Percentiles rank a stretch among this genome's conserved stretches.
These are phyloP conservation scores for Sporothrix mexicana DNA, from an alignment of 2,329 filamentous ascomycete species.

Conservation along the genomic window DNA sequence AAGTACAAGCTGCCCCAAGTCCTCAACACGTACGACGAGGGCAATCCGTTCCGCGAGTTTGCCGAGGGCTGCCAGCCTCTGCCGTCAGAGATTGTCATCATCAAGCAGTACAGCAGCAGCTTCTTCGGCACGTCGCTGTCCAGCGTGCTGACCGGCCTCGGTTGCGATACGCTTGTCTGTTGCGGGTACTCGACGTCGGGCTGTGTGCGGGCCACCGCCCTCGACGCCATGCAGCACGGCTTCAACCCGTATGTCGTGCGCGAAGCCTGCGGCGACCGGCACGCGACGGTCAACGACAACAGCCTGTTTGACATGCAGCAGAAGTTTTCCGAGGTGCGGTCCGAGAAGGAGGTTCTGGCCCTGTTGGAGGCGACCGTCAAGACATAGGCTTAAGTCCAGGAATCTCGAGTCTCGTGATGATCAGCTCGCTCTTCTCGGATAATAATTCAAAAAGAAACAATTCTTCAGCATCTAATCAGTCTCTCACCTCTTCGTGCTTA, in stretches of 20 bases:
- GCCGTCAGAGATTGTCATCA: background rate
- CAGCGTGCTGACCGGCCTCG: background rate
- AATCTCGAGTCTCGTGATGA: background rate
- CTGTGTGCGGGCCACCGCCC: background rate
- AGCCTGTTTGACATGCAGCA: slow-evolving; percentile 28
- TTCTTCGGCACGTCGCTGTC: slow-evolving; percentile 17
- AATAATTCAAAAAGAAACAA: too few species aligned
- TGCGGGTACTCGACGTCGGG: slow-evolving; percentile 24
- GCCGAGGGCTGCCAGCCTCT: slow-evolving; percentile 2
- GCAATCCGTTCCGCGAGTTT: slow-evolving; percentile 25
- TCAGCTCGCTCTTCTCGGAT: too few species aligned
- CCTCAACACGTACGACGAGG: slow-evolving; percentile 12
- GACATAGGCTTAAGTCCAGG: background rate
- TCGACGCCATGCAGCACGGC: slow-evolving; percentile 27
- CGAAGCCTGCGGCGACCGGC: slow-evolving; percentile 16
- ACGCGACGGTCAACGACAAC: slow-evolving; percentile 17
- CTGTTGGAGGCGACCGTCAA: background rate
- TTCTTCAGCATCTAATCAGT: too few species aligned
- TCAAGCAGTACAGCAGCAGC: slow-evolving; percentile 28
- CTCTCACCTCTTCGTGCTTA: too few species aligned
- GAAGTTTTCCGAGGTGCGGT: slow-evolving; percentile 25
- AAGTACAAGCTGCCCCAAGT: slow-evolving; percentile 28
- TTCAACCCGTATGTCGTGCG: slow-evolving; percentile 25
- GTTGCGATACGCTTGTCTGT: slow-evolving; percentile 21
- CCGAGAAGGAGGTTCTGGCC: slow-evolving; percentile 8